Conservation (phyloP, 2,329 filamentous ascomycete genomes). For the Orbilia quercus region DNA sequence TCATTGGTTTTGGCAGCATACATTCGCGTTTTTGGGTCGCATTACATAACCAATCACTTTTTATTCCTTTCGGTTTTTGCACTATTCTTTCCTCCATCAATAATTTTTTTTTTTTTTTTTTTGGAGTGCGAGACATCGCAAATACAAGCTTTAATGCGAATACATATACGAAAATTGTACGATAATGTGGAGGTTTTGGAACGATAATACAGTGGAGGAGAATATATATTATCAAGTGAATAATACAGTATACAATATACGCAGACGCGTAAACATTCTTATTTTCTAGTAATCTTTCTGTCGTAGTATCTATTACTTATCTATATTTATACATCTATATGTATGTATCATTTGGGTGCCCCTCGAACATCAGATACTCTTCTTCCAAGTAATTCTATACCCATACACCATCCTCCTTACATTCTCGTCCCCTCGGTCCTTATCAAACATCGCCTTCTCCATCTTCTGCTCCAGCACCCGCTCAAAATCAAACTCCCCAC, state of each 20-base stretch:
- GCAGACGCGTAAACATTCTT: background rate
- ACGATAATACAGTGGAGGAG: background rate
- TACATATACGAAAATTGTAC: background rate
- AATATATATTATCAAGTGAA: background rate
- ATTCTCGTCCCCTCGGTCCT: slow-evolving; percentile 80
- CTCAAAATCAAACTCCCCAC: slow-evolving; percentile 76
- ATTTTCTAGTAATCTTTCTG: background rate
- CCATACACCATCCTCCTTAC: slow-evolving; percentile 35
- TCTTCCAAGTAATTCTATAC: slow-evolving; percentile 45
- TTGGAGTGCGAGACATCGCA: background rate
- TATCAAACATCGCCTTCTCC: slow-evolving; percentile 88
- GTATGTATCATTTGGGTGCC: no score
- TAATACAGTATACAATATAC: background rate
- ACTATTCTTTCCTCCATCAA: background rate
- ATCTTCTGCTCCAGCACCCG: slow-evolving; percentile 84
- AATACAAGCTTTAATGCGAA: background rate
- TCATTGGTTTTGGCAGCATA: background rate
- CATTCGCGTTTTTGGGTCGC: background rate
- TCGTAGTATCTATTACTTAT: no score
- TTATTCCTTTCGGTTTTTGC: background rate
- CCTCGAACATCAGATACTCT: slow-evolving; percentile 1
- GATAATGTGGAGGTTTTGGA: background rate
- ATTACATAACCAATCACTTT: background rate
- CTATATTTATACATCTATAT: no score
- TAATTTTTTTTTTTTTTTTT: background rate